Evolutionary conservation across 306 rosid species (phyloP), one percentile per base, ranked within the genome.

Genomic region (Vigna unguiculata): DNA sequence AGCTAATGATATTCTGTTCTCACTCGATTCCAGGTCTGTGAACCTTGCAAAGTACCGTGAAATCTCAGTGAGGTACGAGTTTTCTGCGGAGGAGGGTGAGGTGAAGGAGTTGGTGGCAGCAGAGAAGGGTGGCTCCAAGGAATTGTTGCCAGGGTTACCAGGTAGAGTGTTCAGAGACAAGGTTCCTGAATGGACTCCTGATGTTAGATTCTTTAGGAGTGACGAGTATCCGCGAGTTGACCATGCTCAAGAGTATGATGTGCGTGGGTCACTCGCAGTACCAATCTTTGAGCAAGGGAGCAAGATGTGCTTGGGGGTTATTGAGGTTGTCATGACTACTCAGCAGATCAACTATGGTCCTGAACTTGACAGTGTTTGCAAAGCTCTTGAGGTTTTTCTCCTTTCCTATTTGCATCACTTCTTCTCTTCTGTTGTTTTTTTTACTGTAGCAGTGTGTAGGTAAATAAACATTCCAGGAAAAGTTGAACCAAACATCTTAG

Each of bases 151-250:
- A 20, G 99, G 99, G 17, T 81, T 96, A 87, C 99, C 98, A 0
- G 92, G 99, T 55, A 81, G 99, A 68, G 99, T 93, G n/a, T 96
- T 84, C 66, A 69, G 71, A 16, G 84, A 86, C 14, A 87, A 80
- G 91, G 90, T 91, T 82, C 98, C 98, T 32, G 99, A 96, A 85
- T 96, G 99, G 99, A 92, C 96, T 58, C 99, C 99, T 58, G 99
- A 96, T 77, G 99, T 91, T 71, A 84, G 88, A 55, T 87, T 84
- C 84, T 96, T 91, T 30, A 82, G 83, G 76, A 89, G 78, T n/a
- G 87, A 91, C 1, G 99, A 96, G 84, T 96, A 92, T 51, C 96
- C 88, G 0, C 83, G 99, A 81, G 85, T 96, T 78, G 73, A 36
- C 78, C 82, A 89, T 78, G 99, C 99, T 82, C 91, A 90, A 34